phyloP scores from a whole-genome alignment of 169 alveolate species.

The Fabrea salina region DNA sequence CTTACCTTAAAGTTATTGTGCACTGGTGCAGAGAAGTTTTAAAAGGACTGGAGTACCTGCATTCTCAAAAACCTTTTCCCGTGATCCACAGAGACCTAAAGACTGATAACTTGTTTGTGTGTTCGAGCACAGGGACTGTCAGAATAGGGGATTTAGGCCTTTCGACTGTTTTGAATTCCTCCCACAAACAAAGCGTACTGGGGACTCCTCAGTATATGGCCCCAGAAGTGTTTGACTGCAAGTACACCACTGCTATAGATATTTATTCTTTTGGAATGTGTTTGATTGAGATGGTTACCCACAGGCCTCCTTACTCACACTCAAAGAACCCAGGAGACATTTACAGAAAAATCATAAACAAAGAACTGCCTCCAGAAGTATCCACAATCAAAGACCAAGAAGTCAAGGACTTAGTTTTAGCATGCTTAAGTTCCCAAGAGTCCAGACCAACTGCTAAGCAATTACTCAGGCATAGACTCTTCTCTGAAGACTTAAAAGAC shows the following conservation, averaged over 20 bases:
- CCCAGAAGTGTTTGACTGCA: slow-evolving; percentile 82
- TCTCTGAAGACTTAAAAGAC: slow-evolving; percentile 46
- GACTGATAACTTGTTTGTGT: slow-evolving; percentile 81
- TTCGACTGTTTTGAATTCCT: neutral
- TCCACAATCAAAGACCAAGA: slow-evolving; percentile 61
- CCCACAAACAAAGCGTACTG: slow-evolving; percentile 43
- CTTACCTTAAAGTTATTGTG: slow-evolving; percentile 74
- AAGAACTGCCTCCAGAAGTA: slow-evolving; percentile 65
- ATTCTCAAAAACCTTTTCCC: slow-evolving; percentile 67
- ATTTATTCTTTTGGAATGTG: slow-evolving; percentile 88
- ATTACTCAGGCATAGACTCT: slow-evolving; percentile 42
- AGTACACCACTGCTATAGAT: slow-evolving; percentile 77
- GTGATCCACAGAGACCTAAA: slow-evolving; percentile 86
- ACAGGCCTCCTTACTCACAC: slow-evolving; percentile 74
- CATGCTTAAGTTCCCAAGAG: slow-evolving; percentile 56
- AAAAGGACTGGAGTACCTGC: slow-evolving; percentile 74
- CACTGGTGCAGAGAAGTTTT: slow-evolving; percentile 77
- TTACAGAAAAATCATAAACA: slow-evolving; percentile 45
- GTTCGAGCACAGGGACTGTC: slow-evolving; percentile 71
- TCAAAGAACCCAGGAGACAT: slow-evolving; percentile 56
- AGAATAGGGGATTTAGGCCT: slow-evolving; percentile 77
- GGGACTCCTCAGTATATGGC: slow-evolving; percentile 88
- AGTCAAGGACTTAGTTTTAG: slow-evolving; percentile 59
- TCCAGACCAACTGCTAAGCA: slow-evolving; percentile 70
- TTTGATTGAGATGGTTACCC: slow-evolving; percentile 79